Base-by-base conservation (phyloP, 495 filamentous ascomycete genomes). In the Pseudotulostoma volvatum region DNA sequence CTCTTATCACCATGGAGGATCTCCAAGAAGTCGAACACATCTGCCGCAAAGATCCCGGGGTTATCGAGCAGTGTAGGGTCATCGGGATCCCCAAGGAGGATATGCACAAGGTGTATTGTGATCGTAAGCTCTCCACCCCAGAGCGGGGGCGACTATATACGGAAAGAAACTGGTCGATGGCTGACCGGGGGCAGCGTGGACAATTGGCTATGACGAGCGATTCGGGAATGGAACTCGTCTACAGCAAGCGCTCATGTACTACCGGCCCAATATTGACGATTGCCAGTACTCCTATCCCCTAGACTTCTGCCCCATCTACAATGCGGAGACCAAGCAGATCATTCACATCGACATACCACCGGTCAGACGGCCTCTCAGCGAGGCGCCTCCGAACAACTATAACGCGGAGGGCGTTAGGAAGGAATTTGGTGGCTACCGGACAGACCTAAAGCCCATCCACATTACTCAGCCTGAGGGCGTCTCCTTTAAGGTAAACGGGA, bases 211-310 rank as follows among this genome's bases (percentile, higher is more conserved):
- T 48, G 87, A 95, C 50, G 85, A 92, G 63, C 77, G 87, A 4
- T 88, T 86, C 47, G 86, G 87, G 37, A 86, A 60, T 48, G 69
- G 66, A 23, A 67, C 84, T 19, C 78, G 87, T 40, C 70, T 94
- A 11, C 87, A 95, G 52, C 87, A 95, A 56, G 87, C 85, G 11
- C 63, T 95, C 28, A 93, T 94, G 83, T 95, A 95, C 64, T 95
- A 93, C 55, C 75, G 87, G 17, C 87, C 85, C 11, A 69, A 86
- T 48, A 43, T 79, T 31, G 87, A 95, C 50, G 82, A 87, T 58
- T 81, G 72, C 48, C 87, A 95, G 57, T 95, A 95, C 57, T 78
- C 79, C 14, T 93, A 77, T 49, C 87, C 87, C 0, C 70, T 95
- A 36, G 87, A 95, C 59, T 95, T 95, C 67, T 92, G 84, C 48